These are phyloP conservation scores for Phytophthora chlamydospora DNA, from an alignment of 352 stramenopile species.

Conservation along the genomic window DNA sequence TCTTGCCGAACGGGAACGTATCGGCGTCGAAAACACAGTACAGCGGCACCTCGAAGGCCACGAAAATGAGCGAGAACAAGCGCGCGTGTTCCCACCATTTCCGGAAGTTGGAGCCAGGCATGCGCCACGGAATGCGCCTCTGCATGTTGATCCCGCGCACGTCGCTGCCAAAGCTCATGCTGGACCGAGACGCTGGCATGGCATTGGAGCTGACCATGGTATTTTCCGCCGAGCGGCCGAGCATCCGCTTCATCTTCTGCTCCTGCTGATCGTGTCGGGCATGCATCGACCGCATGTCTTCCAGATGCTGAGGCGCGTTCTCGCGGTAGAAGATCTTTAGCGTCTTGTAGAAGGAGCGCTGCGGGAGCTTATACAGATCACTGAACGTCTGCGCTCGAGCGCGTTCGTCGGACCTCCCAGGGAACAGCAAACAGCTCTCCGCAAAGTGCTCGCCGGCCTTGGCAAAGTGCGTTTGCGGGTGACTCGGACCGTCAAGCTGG, in stretches of 20 bases:
- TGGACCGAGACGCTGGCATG: conserved; percentile 4
- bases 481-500: conserved; percentile 42
- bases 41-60: conserved; percentile 68
- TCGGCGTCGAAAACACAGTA: conserved; percentile 74
- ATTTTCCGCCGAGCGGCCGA: conserved; percentile 48
- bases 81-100: conserved; percentile 65
- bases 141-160: not conserved
- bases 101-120: conserved; percentile 63
- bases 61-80: conserved; percentile 54
- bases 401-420: conserved; percentile 50
- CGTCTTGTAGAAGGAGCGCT: conserved; percentile 57
- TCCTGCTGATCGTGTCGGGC: conserved; percentile 66
- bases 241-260: conserved; percentile 82
- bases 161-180: conserved; percentile 13
- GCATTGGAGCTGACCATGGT: not conserved
- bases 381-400: conserved; percentile 72
- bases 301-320: conserved; percentile 35
- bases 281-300: conserved; percentile 63
- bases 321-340: conserved; percentile 62
- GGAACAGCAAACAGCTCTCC: conserved; percentile 53
- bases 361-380: conserved; percentile 73
- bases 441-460: conserved; percentile 68
- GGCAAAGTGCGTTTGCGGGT: conserved; percentile 36
- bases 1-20: conserved; percentile 53
- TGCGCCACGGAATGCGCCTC: conserved; percentile 41